A percentile compares a stretch with the other conserved stretches of the same genome.
phyloP scores from a whole-genome alignment of 1,139 yeast species.

The Saccharomycopsis crataegensis region DNA sequence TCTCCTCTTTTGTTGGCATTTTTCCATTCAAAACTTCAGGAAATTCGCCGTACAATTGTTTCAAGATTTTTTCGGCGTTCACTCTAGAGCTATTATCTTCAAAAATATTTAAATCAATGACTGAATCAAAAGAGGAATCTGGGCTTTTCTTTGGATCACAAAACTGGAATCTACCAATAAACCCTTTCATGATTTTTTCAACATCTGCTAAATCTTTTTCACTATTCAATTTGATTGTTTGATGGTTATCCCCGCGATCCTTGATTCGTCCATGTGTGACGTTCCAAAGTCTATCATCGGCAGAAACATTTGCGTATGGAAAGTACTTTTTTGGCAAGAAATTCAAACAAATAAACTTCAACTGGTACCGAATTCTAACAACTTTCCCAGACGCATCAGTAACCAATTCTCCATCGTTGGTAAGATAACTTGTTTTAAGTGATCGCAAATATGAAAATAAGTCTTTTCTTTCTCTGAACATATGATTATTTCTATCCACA shows the following conservation, averaged over 20 bases:
- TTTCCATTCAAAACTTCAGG: conserved; percentile 38
- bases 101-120: conserved; percentile 48
- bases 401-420: conserved; percentile 4
- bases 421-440: not conserved
- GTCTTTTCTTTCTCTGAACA: conserved; percentile 58
- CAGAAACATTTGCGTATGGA: conserved; percentile 18
- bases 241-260: conserved; percentile 83
- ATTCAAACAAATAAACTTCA: conserved; percentile 59
- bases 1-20: conserved; percentile 37
- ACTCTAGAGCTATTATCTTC: conserved; percentile 40
- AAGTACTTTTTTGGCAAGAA: conserved; percentile 40
- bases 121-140: conserved; percentile 57
- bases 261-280: conserved; percentile 55
- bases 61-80: conserved; percentile 44
- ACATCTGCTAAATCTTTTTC: conserved; percentile 41
- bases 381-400: conserved; percentile 4
- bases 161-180: conserved; percentile 61
- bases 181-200: conserved; percentile 62
- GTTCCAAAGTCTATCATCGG: conserved; percentile 34
- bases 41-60: conserved; percentile 33
- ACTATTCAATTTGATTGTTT: conserved; percentile 55
- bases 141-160: conserved; percentile 44
- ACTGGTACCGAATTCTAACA: conserved; percentile 22
- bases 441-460: conserved; percentile 33
- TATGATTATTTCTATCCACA: conserved; percentile 81